Evolutionary conservation across 371 early-diverging fungal species (phyloP), one percentile per base, ranked within the genome.

Genomic region (Apophysomyces elegans): DNA sequence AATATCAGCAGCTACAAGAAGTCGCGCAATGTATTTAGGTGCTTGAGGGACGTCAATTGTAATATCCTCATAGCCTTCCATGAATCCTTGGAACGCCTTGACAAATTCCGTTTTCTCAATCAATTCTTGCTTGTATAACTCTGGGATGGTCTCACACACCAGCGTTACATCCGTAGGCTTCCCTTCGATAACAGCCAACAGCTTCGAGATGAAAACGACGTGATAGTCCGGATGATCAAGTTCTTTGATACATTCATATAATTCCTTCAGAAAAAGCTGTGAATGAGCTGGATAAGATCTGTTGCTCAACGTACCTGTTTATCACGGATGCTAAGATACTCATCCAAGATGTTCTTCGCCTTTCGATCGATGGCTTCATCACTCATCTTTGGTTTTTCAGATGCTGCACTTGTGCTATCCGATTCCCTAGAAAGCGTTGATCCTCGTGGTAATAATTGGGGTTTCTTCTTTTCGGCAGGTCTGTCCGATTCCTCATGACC

Each of bases 41-140:
- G 88, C 90, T 57, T 86, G 83, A 39, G 96, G 96, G 8, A 90
- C 89, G 81, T 96, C 96, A 54, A 88, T 84, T 14, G 87, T 82
- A 57, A 91, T 79, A 71, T 96, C 96, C 62, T 91, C 90, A 60
- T 93, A 79, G 58, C 73, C 66, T 69, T 88, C 90, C 69, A 87
- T 79, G 58, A 86, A 85, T 41, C 79, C 81, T 41, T 81, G 73
- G 57, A 93, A 83, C 8, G 90, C 93, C 38, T 71, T 66, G 41
- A 80, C 74, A 38, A 72, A 83, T 35, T 74, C 70, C 37, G 76
- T 82, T 37, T 66, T 68, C 18, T 74, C 64, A 12, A 86, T 65
- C 35, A 81, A 57, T n/a, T 76, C 70, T 35, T 84, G 84, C 1
- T 76, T 62, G 14, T 73, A 54, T 36, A 88, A 65, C 56, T 74